Conservation (phyloP, 2,329 filamentous ascomycete genomes). For the Fusarium abutilonis region DNA sequence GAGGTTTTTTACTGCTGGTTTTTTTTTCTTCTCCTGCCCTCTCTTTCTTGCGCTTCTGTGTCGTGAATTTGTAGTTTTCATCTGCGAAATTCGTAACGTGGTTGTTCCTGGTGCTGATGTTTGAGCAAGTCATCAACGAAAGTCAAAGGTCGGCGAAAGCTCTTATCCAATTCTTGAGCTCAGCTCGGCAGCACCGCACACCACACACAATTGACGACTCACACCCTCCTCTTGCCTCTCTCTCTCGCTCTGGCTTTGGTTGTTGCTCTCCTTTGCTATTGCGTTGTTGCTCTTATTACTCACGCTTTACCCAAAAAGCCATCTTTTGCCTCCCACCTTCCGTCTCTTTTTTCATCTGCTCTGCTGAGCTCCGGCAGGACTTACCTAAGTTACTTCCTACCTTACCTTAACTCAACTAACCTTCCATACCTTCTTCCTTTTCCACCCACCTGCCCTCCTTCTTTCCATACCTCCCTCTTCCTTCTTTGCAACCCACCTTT, state of each 20-base stretch:
- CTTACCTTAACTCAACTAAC: conserved; percentile 8
- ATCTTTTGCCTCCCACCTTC: conserved; percentile 46
- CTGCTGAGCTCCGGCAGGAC: conserved; percentile 35
- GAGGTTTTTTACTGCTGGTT: conserved; percentile 20
- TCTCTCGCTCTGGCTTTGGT: conserved; percentile 29
- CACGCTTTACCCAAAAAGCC: conserved; percentile 43
- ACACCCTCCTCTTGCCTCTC: conserved; percentile 40
- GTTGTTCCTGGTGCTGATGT: conserved; percentile 20
- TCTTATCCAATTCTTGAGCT: conserved; percentile 32
- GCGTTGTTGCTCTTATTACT: conserved; percentile 41
- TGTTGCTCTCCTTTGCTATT: conserved; percentile 30
- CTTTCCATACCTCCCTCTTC: conserved; percentile 26
- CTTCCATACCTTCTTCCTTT: conserved; percentile 21
- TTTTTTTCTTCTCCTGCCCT: conserved; percentile 6
- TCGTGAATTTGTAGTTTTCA: conserved; percentile 5
- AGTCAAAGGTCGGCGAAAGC: conserved; percentile 27
- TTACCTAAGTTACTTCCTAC: conserved; percentile 29
- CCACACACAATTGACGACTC: conserved; percentile 39
- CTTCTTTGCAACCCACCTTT: conserved; percentile 33
- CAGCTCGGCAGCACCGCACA: conserved; percentile 41
- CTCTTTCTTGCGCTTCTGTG: conserved; percentile 8
- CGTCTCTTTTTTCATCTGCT: conserved; percentile 32
- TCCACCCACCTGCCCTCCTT: conserved; percentile 24
- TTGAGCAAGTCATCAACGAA: conserved; percentile 14
- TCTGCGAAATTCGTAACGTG: conserved; percentile 8